Conservation (phyloP, 495 filamentous ascomycete genomes). For the Penicillium diatomitis region DNA sequence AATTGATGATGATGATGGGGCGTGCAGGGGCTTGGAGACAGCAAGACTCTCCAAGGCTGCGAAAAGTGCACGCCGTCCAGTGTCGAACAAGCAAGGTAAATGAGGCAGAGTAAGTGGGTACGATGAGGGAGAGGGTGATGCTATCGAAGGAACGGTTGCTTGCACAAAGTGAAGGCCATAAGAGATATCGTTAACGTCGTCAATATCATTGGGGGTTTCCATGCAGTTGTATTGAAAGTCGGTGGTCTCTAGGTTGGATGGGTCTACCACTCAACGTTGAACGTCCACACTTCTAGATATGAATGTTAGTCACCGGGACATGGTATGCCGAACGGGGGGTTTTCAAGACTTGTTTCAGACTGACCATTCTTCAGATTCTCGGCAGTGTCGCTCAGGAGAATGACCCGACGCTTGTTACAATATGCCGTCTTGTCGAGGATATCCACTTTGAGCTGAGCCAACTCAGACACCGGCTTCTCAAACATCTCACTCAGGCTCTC, state of each 20-base stretch:
- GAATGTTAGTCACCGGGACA: conserved; percentile 2
- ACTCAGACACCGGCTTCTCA: conserved; percentile 81
- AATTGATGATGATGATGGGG: too few relatives aligned
- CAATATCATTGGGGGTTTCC: conserved; percentile 8
- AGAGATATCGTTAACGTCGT: conserved; percentile 28
- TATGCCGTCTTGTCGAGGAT: conserved; percentile 98
- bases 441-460: conserved; percentile 81
- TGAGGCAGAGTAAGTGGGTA: background rate
- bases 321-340: background rate
- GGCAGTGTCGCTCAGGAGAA: conserved; percentile 83
- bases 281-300: conserved; percentile 32
- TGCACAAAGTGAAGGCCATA: background rate
- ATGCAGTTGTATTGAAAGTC: background rate
- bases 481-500: conserved; percentile 96
- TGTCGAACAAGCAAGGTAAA: too few relatives aligned
- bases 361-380: conserved; percentile 80
- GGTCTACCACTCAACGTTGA: conserved; percentile 34
- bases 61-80: too few relatives aligned
- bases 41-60: too few relatives aligned
- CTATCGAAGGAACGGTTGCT: background rate
- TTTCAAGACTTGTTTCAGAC: conserved; percentile 15
- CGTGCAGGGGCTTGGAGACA: too few relatives aligned
- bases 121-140: background rate
- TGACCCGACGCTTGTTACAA: conserved; percentile 84
- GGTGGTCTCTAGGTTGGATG: background rate